A percentile compares a stretch with the other conserved stretches of the same genome.
phyloP scores from a whole-genome alignment of 2,329 filamentous ascomycete genomes.

The Balansia obtecta region DNA sequence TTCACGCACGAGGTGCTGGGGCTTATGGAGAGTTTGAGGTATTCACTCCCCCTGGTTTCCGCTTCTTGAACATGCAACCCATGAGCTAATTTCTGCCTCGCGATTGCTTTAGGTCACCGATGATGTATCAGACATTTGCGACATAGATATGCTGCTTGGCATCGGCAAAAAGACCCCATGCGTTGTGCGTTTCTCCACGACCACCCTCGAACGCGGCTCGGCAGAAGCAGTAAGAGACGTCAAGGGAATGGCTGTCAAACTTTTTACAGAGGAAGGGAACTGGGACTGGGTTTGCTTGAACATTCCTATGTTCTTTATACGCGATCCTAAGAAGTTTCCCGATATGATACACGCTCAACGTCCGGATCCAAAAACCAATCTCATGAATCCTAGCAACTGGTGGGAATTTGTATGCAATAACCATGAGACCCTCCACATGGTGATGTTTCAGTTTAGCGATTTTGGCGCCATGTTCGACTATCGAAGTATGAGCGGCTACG shows the following conservation, averaged over 20 bases:
- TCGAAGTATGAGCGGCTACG: conserved; percentile 57
- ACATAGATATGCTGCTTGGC: conserved; percentile 38
- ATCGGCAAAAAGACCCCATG: conserved; percentile 42
- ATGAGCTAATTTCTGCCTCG: neutral
- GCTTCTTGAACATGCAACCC: neutral
- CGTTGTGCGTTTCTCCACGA: conserved; percentile 58
- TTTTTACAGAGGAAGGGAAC: conserved; percentile 57
- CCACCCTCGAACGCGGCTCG: conserved; percentile 54
- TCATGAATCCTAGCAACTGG: conserved; percentile 55
- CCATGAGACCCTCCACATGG: conserved; percentile 49
- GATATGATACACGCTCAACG: conserved; percentile 70
- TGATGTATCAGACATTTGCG: conserved; percentile 43
- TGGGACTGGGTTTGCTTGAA: conserved; percentile 69
- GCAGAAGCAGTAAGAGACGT: conserved; percentile 58
- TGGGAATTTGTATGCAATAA: conserved; percentile 37
- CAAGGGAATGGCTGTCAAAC: conserved; percentile 47
- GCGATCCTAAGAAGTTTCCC: conserved; percentile 64
- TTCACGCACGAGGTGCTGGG: conserved; percentile 24
- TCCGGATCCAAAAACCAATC: conserved; percentile 58
- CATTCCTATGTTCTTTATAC: conserved; percentile 65
- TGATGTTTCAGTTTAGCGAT: conserved; percentile 56
- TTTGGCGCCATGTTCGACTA: conserved; percentile 53
- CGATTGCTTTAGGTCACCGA: conserved; percentile 25
- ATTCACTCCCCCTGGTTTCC: neutral
- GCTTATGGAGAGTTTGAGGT: conserved; percentile 45